These are phyloP conservation scores for Delitschia confertaspora DNA, from an alignment of 495 filamentous ascomycete species.

Conservation along the genomic window DNA sequence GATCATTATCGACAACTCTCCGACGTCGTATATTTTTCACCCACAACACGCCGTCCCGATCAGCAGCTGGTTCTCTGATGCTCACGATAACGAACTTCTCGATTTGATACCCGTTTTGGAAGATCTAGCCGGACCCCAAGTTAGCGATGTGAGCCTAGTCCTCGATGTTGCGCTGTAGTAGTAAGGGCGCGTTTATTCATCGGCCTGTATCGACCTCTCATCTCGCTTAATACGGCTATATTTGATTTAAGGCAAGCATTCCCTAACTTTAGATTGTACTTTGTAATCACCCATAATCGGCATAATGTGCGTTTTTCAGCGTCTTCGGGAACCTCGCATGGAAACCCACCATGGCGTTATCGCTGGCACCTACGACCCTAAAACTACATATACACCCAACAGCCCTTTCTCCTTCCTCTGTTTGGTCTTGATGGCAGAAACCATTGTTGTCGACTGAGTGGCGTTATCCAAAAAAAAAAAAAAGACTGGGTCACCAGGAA, in stretches of 20 bases:
- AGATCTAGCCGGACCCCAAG: conserved; percentile 79
- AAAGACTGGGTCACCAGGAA: neutral
- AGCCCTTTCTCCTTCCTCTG: too few relatives aligned
- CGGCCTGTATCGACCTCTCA: neutral
- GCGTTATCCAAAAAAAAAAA: too few relatives aligned
- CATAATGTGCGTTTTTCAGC: too few relatives aligned
- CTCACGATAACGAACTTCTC: conserved; percentile 97
- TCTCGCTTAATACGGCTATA: neutral
- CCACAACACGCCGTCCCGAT: conserved; percentile 98
- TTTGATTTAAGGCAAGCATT: conserved; percentile 1
- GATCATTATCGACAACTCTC: conserved; percentile 99
- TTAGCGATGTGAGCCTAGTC: conserved; percentile 93
- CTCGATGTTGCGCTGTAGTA: conserved; percentile 82
- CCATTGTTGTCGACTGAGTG: too few relatives aligned
- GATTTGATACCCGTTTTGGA: conserved; percentile 98
- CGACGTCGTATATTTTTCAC: conserved; percentile 98
- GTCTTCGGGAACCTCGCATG: too few relatives aligned
- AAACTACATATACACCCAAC: too few relatives aligned
- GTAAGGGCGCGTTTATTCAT: neutral
- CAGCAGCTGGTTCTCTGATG: conserved; percentile 99
- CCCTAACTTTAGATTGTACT: conserved; percentile 10
- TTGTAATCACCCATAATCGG: too few relatives aligned
- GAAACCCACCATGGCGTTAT: too few relatives aligned
- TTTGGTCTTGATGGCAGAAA: too few relatives aligned
- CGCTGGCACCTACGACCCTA: too few relatives aligned